These are phyloP conservation scores for Suillus tomentosus DNA, from an alignment of 768 basidiomycete genomes.

Conservation along the genomic window DNA sequence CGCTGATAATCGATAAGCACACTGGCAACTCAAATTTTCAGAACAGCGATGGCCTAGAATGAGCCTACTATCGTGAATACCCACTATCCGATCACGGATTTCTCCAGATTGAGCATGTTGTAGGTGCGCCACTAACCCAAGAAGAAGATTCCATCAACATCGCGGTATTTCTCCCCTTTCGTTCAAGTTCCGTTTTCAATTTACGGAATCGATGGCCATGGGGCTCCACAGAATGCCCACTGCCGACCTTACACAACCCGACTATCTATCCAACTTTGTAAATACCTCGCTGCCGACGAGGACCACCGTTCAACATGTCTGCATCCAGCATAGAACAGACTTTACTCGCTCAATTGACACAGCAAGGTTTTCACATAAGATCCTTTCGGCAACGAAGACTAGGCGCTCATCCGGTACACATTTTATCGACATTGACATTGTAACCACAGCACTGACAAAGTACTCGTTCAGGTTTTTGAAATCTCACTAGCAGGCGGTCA, in stretches of 20 bases:
- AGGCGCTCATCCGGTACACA: conserved; percentile 7
- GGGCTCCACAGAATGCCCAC: too few species aligned
- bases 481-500: conserved; percentile 5
- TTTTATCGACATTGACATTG: neutral
- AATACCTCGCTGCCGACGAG: neutral
- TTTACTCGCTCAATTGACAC: neutral
- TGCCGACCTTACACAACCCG: neutral
- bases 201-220: neutral
- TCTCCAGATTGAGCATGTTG: neutral
- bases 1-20: neutral
- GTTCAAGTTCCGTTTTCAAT: neutral
- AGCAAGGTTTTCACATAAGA: conserved; percentile 6
- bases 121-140: neutral
- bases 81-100: neutral
- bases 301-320: neutral
- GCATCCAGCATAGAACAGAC: conserved; percentile 4
- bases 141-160: conserved; percentile 5
- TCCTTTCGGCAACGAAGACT: neutral
- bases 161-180: neutral
- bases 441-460: neutral
- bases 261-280: neutral
- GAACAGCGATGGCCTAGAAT: conserved; percentile 3
- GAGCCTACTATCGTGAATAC: neutral
- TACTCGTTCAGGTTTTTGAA: conserved; percentile 10
- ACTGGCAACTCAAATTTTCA: neutral